These are phyloP conservation scores for Lentinula sp. DNA, from an alignment of 768 basidiomycete genomes.

Conservation along the genomic window DNA sequence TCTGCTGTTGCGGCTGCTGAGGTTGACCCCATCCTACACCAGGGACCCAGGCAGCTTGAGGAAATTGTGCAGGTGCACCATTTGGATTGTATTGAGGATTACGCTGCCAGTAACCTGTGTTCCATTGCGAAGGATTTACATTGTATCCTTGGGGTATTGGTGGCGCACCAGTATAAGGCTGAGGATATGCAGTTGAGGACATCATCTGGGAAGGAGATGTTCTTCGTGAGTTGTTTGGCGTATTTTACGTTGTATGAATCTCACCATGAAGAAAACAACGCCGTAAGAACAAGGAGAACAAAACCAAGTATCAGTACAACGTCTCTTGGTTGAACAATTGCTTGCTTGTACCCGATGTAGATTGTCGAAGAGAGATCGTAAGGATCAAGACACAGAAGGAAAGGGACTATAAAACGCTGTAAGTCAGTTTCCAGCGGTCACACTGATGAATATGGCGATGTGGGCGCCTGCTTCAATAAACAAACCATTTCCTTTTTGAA, in stretches of 20 bases:
- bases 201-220: neutral
- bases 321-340: neutral
- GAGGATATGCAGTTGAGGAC: neutral
- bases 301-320: neutral
- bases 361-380: neutral
- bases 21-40: conserved; percentile 34
- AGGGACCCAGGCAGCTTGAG: conserved; percentile 30
- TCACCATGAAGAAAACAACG: neutral
- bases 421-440: conserved; percentile 4
- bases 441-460: conserved; percentile 2
- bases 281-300: neutral
- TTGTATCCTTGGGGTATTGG: conserved; percentile 45
- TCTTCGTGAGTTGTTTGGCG: too few species aligned
- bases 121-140: conserved; percentile 44
- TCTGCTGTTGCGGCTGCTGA: conserved; percentile 18
- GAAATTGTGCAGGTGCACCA: conserved; percentile 15
- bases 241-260: neutral
- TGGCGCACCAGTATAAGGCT: conserved; percentile 27
- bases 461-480: conserved; percentile 1
- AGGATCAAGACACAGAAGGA: neutral
- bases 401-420: neutral
- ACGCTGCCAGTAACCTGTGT: conserved; percentile 45
- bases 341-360: neutral
- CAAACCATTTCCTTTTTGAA: neutral
- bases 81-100: conserved; percentile 34